These are phyloP conservation scores for Daldinia childiae DNA, from an alignment of 495 filamentous ascomycete species.

Conservation along the genomic window DNA sequence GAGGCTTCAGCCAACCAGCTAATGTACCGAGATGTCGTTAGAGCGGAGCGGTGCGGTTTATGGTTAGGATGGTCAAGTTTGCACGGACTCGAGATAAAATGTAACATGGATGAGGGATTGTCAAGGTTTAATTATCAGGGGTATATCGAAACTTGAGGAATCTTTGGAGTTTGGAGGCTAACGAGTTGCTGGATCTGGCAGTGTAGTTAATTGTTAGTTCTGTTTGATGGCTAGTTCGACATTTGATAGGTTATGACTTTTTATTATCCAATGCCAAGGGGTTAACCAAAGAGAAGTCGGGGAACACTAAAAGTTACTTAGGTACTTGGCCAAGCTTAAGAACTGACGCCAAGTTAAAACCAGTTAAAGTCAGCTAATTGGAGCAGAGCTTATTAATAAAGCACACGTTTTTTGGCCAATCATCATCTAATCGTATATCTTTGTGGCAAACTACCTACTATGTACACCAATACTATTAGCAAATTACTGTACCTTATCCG, in stretches of 20 bases:
- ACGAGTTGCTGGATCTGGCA: constrained; percentile 30
- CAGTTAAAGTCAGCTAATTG: constrained; percentile 14
- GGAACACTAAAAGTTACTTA: neutral
- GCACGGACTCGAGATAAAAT: constrained; percentile 8
- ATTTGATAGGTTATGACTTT: constrained; percentile 21
- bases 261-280: constrained; percentile 33
- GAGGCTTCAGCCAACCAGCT: constrained; percentile 26
- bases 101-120: constrained; percentile 20
- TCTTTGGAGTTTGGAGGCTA: neutral
- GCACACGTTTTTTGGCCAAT: constrained; percentile 29
- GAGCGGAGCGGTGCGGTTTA: constrained; percentile 9
- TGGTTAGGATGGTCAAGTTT: too few species aligned
- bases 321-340: constrained; percentile 7
- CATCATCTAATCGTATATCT: constrained; percentile 27
- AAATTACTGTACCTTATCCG: neutral
- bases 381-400: constrained; percentile 15
- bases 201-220: neutral
- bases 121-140: constrained; percentile 11
- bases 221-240: neutral
- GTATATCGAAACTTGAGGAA: neutral
- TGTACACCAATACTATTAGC: neutral
- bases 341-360: constrained; percentile 17
- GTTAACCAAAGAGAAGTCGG: constrained; percentile 1
- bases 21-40: constrained; percentile 18
- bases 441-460: neutral